Evolutionary conservation across 2,329 filamentous ascomycete species (phyloP).

Genomic region (Scedosporium minutisporum): DNA sequence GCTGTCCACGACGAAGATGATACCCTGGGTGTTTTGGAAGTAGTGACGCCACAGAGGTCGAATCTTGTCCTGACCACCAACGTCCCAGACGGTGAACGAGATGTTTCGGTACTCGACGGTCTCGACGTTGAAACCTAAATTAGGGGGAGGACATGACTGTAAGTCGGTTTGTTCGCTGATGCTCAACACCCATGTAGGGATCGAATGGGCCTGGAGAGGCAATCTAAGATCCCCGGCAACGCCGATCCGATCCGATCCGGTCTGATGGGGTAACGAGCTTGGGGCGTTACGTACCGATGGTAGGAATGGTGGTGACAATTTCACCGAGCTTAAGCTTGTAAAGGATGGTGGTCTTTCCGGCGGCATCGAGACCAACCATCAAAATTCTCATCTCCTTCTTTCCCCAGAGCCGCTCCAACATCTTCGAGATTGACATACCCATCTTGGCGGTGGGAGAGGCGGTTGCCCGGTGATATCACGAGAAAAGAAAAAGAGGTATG

Average conservation of each 20-base stretch:
- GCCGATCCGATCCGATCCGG: background rate
- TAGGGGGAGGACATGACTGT: background rate
- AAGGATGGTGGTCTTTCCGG: constrained; percentile 99
- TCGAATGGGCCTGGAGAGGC: background rate
- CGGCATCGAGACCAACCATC: constrained; percentile 98
- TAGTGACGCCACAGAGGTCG: constrained; percentile 99
- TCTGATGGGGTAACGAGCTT: background rate
- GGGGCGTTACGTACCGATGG: constrained; percentile 61
- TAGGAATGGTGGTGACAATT: constrained; percentile 98
- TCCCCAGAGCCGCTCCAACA: constrained; percentile 93
- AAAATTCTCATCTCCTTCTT: constrained; percentile 99
- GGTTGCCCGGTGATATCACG: background rate
- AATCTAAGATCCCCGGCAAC: background rate
- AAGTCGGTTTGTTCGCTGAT: background rate
- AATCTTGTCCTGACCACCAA: constrained; percentile 99
- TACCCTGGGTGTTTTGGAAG: constrained; percentile 99
- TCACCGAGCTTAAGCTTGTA: constrained; percentile 99
- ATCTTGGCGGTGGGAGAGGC: constrained; percentile 39
- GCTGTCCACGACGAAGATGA: constrained; percentile 99
- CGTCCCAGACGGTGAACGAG: constrained; percentile 99
- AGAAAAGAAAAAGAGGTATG: background rate
- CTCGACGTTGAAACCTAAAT: constrained; percentile 93
- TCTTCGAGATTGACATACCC: constrained; percentile 96
- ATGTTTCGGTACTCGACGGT: constrained; percentile 99
- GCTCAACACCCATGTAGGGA: too few relatives aligned